Evolutionary conservation across 495 filamentous ascomycete genomes (phyloP).

Genomic region (Podospora pseudocomata): DNA sequence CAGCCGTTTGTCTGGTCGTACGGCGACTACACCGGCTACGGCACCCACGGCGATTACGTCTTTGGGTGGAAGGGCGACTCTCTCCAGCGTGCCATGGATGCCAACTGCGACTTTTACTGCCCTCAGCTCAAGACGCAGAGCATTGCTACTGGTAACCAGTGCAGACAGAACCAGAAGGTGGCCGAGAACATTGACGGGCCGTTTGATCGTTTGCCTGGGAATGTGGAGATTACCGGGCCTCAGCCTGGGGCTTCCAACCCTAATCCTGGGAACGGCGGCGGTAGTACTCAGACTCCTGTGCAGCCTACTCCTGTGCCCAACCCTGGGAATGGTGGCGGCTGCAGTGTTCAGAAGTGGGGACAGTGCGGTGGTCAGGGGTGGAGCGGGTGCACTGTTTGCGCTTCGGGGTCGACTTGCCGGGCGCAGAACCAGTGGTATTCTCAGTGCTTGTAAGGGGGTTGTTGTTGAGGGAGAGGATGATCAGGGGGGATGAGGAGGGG

Average conservation of each 20-base stretch:
- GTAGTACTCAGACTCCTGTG: not conserved
- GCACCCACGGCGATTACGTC: slow-evolving; percentile 42
- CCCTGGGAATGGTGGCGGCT: slow-evolving; percentile 9
- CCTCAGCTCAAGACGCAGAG: slow-evolving; percentile 13
- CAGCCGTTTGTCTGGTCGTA: slow-evolving; percentile 51
- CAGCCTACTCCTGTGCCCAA: not conserved
- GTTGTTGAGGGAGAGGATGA: not conserved
- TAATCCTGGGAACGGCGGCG: slow-evolving; percentile 3
- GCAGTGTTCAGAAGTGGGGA: slow-evolving; percentile 9
- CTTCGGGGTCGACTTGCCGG: slow-evolving; percentile 19
- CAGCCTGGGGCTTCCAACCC: slow-evolving; percentile 17
- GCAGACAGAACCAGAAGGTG: slow-evolving; percentile 29
- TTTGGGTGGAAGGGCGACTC: slow-evolving; percentile 44
- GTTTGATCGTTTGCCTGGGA: slow-evolving; percentile 16
- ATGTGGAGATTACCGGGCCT: slow-evolving; percentile 15
- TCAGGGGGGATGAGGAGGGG: not conserved
- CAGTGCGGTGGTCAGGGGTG: slow-evolving; percentile 21
- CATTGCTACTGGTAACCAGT: slow-evolving; percentile 37
- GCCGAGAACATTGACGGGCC: slow-evolving; percentile 41
- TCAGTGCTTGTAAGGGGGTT: slow-evolving; percentile 40
- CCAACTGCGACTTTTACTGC: slow-evolving; percentile 25
- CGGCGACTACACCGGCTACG: slow-evolving; percentile 38
- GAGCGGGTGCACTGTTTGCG: slow-evolving; percentile 17
- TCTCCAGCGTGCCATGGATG: slow-evolving; percentile 40
- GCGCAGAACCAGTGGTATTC: slow-evolving; percentile 40